phyloP scores from a whole-genome alignment of 306 rosid species.

The Acacia acuminata region DNA sequence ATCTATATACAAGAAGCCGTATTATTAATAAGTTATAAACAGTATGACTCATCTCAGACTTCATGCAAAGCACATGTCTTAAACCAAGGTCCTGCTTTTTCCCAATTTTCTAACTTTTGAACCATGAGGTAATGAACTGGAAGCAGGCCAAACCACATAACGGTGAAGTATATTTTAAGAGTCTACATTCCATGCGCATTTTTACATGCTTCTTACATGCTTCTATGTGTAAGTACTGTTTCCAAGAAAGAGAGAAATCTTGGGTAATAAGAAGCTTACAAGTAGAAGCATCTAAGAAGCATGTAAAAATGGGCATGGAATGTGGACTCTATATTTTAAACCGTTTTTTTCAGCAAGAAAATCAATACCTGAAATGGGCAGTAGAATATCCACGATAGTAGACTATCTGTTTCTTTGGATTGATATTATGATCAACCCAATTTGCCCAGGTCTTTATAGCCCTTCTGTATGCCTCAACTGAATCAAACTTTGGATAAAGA shows the following conservation, averaged over 20 bases:
- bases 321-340: no score
- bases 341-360: not conserved
- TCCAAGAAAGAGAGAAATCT: no score
- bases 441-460: conserved; percentile 84
- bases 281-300: no score
- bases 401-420: conserved; percentile 70
- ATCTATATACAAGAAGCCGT: no score
- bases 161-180: not conserved
- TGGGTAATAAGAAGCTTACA: no score
- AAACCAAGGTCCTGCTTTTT: not conserved
- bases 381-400: conserved; percentile 94
- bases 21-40: not conserved
- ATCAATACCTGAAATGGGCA: conserved; percentile 85
- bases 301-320: no score
- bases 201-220: no score
- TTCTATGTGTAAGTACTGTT: no score
- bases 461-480: conserved; percentile 79
- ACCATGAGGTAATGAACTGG: not conserved
- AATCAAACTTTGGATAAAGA: conserved; percentile 76
- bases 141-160: not conserved
- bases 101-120: not conserved
- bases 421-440: conserved; percentile 75
- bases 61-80: not conserved
- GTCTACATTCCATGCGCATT: no score
- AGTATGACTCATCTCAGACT: not conserved